Evolutionary conservation across 345 rosid species (phyloP), one percentile per base, ranked within the genome.

Genomic region (Sisymbrium altissimum): DNA sequence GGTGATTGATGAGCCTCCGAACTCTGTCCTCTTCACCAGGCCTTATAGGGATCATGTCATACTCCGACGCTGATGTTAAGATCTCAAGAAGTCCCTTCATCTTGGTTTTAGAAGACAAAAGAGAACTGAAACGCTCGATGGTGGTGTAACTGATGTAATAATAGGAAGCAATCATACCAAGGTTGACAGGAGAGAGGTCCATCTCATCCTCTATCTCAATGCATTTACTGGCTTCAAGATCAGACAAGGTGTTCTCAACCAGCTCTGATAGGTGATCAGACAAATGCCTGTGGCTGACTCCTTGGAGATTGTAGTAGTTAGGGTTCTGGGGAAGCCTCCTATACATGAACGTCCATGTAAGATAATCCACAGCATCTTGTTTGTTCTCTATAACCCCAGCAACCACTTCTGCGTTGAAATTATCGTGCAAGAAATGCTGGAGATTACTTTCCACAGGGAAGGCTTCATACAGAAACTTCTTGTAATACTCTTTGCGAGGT

Each of bases 231-330:
- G 93, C 87, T 73, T 91, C 93, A 80, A 94, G 78, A 73, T 88
- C 88, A 76, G 82, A 78, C 79, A 92, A 71, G 48, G 97, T 88
- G 71, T 85, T 87, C 84, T 92, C 98, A 68, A 92, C 96, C 64
- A 91, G 93, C 87, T 88, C 97, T 0, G 97, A 94, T 17, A 91
- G 93, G 84, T 94, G 97, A 83, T 94, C 98, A 30, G 97, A 94
- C 25, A 94, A 96, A 86, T 94, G 98, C 84, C 96, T 83, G 71
- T 88, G 92, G 81, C 92, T 87, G 27, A 88, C 92, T 68, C 97
- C 97, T 83, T 92, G 99, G 46, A 94, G 97, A 76, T 92, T 88
- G 84, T 92, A 95, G 86, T 88, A 95, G 79, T 95, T 92, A 40
- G 97, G 99, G 64, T 95, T 95, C 77, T 88, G 92, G 10, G 96